Evolutionary conservation across 805 yeast genomes (phyloP).

Genomic region (Blastobotrys americana): DNA sequence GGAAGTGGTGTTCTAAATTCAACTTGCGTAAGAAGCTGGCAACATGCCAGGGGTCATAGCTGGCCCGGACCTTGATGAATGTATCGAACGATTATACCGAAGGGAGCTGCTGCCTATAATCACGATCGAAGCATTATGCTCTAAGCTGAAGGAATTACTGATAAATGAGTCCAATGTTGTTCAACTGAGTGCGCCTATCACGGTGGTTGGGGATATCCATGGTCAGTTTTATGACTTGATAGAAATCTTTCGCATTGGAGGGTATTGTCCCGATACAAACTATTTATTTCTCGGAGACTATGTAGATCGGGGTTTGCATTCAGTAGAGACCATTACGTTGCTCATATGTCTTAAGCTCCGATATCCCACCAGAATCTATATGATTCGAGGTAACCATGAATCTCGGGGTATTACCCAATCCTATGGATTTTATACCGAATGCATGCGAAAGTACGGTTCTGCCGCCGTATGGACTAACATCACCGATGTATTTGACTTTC

Average conservation of each 20-base stretch:
- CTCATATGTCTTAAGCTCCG: constrained; percentile 76
- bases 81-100: constrained; percentile 57
- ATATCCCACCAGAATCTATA: constrained; percentile 74
- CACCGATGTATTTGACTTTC: constrained; percentile 87
- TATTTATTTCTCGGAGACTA: constrained; percentile 92
- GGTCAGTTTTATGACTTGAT: constrained; percentile 93
- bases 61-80: constrained; percentile 51
- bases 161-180: constrained; percentile 81
- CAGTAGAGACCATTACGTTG: constrained; percentile 85
- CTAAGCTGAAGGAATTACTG: constrained; percentile 73
- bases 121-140: constrained; percentile 65
- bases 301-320: constrained; percentile 91
- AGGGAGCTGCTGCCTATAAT: constrained; percentile 65
- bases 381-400: constrained; percentile 94
- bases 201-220: constrained; percentile 96
- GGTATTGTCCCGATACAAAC: constrained; percentile 87
- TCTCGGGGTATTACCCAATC: constrained; percentile 94
- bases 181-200: constrained; percentile 75
- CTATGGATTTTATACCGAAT: constrained; percentile 95
- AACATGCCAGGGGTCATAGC: constrained; percentile 19
- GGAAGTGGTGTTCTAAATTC: too few relatives aligned
- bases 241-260: constrained; percentile 91
- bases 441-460: constrained; percentile 78
- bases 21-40: too few relatives aligned
- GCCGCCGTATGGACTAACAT: constrained; percentile 79